These are phyloP conservation scores for Chalciporus sp. DNA, from an alignment of 1,284 basidiomycete genomes.

Conservation along the genomic window DNA sequence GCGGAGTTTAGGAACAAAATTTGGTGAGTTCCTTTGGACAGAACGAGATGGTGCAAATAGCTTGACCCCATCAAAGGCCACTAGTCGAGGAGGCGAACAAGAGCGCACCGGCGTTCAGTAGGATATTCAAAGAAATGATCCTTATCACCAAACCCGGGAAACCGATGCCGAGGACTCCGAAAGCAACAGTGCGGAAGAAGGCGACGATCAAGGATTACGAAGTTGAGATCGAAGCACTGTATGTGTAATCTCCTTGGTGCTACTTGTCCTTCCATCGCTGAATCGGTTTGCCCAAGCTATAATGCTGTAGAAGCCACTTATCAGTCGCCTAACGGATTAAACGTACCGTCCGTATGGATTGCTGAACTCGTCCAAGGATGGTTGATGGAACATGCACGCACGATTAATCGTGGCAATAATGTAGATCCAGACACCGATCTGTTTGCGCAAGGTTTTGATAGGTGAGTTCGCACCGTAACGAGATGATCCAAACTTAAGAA, in stretches of 20 bases:
- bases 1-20: constrained; percentile 29
- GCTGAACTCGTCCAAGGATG: constrained; percentile 18
- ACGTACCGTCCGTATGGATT: constrained; percentile 15
- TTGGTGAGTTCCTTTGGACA: constrained; percentile 31
- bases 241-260: neutral
- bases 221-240: constrained; percentile 29
- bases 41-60: no score
- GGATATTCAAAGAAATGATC: constrained; percentile 36
- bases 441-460: constrained; percentile 32
- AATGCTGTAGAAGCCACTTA: constrained; percentile 13
- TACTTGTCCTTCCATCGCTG: no score
- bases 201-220: constrained; percentile 24
- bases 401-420: constrained; percentile 12
- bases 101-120: constrained; percentile 28
- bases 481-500: no score
- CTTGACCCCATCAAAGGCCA: no score
- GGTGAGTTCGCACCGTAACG: no score
- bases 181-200: constrained; percentile 31
- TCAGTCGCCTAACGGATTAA: neutral
- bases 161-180: constrained; percentile 23
- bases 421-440: constrained; percentile 17
- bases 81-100: constrained; percentile 31
- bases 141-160: constrained; percentile 20
- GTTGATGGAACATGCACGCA: constrained; percentile 23
- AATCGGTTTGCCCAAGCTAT: no score